phyloP scores from a whole-genome alignment of 768 basidiomycete genomes.

The Mycena kentingensis region DNA sequence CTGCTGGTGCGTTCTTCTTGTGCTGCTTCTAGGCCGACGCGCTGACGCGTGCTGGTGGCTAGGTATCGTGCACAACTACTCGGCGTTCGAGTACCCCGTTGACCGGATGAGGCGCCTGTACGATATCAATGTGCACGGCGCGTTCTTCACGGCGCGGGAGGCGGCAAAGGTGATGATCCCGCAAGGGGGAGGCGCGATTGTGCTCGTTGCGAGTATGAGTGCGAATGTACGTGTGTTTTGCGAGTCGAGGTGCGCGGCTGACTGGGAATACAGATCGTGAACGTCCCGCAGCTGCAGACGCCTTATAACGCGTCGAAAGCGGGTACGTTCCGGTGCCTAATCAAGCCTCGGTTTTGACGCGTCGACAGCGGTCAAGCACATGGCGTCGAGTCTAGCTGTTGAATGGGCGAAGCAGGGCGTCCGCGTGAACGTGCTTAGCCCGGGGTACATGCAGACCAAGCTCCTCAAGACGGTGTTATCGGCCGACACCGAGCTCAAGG shows the following conservation, averaged over 20 bases:
- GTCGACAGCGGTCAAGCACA: conserved; percentile 80
- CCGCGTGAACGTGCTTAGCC: conserved; percentile 77
- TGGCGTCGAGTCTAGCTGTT: conserved; percentile 89
- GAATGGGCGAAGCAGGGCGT: conserved; percentile 94
- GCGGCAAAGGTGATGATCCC: conserved; percentile 92
- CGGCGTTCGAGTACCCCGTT: conserved; percentile 88
- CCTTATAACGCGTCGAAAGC: conserved; percentile 97
- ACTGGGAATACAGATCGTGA: conserved; percentile 62
- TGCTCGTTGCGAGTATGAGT: conserved; percentile 90
- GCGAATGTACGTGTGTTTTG: conserved; percentile 62
- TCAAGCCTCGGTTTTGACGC: background rate
- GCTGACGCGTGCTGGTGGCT: conserved; percentile 10
- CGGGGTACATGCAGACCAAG: conserved; percentile 94
- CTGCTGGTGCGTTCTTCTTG: conserved; percentile 62
- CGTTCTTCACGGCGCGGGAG: conserved; percentile 95
- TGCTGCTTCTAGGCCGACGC: background rate
- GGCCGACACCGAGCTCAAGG: conserved; percentile 74
- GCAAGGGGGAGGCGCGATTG: conserved; percentile 74
- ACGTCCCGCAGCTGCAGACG: conserved; percentile 87
- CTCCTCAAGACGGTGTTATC: conserved; percentile 83
- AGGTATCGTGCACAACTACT: conserved; percentile 88
- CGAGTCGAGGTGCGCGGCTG: conserved; percentile 5
- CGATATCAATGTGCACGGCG: conserved; percentile 93
- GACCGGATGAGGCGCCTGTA: conserved; percentile 82
- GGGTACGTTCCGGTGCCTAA: conserved; percentile 42